These are phyloP conservation scores for Phytophthora fragariaefolia DNA, from an alignment of 352 stramenopile species.

Conservation along the genomic window DNA sequence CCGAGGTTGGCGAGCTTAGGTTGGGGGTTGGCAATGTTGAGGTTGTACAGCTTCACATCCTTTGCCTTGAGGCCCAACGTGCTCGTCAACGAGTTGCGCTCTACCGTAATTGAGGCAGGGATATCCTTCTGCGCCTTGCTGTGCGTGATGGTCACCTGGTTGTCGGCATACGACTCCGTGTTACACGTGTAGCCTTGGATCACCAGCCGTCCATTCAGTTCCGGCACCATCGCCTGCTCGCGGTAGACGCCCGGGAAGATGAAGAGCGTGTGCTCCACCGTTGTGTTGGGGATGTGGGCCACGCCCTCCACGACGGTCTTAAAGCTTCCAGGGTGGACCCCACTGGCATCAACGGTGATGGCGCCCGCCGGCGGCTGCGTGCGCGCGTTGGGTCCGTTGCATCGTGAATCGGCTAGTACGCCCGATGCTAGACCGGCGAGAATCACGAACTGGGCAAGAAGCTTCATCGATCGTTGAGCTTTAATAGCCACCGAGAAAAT, in stretches of 20 bases:
- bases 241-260: background rate
- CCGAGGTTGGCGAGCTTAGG: background rate
- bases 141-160: slow-evolving; percentile 1
- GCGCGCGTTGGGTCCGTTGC: background rate
- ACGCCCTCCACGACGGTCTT: background rate
- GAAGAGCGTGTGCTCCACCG: background rate
- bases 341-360: background rate
- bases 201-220: background rate
- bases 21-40: background rate
- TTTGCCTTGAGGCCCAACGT: background rate
- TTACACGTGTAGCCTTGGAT: slow-evolving; percentile 1
- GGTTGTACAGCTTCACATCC: background rate
- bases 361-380: background rate
- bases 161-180: background rate
- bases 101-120: background rate
- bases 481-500: background rate
- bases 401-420: background rate
- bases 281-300: background rate
- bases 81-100: background rate
- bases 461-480: background rate
- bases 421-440: background rate
- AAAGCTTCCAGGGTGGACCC: background rate
- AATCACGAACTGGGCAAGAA: background rate
- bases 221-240: background rate
- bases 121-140: slow-evolving; percentile 3